Percentiles rank a stretch among this genome's conserved stretches.
These are phyloP conservation scores for Fusarium beomiforme DNA, from an alignment of 2,329 filamentous ascomycete species.

Conservation along the genomic window DNA sequence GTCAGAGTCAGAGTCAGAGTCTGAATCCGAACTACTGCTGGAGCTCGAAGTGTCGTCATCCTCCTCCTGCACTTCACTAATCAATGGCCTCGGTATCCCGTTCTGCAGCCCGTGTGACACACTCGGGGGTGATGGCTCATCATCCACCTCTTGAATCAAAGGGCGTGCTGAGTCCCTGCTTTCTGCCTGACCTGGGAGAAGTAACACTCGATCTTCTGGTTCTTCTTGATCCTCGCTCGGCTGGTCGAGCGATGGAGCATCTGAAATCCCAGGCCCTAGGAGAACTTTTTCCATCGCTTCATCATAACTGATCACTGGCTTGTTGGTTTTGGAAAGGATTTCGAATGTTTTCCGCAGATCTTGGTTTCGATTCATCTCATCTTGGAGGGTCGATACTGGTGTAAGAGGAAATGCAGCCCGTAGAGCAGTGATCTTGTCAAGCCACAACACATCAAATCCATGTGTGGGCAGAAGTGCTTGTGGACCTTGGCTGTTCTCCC, in stretches of 20 bases:
- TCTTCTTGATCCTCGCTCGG: slow-evolving; percentile 5
- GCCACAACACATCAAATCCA: slow-evolving; percentile 26
- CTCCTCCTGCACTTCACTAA: slow-evolving; percentile 10
- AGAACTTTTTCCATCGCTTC: slow-evolving; percentile 47
- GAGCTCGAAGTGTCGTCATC: slow-evolving; percentile 29
- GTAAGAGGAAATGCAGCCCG: slow-evolving; percentile 56
- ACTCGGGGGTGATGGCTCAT: background rate
- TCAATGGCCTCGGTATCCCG: background rate
- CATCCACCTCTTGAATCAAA: slow-evolving; percentile 45
- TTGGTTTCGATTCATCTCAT: slow-evolving; percentile 48
- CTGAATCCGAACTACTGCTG: slow-evolving; percentile 42
- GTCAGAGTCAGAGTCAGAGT: slow-evolving; percentile 43
- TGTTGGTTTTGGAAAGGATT: slow-evolving; percentile 46
- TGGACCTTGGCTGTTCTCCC: background rate
- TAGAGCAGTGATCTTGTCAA: slow-evolving; percentile 50
- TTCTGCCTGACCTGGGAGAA: slow-evolving; percentile 8
- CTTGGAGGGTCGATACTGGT: slow-evolving; percentile 49
- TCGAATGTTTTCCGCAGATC: slow-evolving; percentile 53
- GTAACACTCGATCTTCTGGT: slow-evolving; percentile 5
- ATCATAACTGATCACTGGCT: slow-evolving; percentile 47
- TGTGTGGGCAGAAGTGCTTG: background rate
- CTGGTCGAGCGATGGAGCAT: background rate
- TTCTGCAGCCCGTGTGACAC: background rate
- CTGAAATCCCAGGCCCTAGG: slow-evolving; percentile 6
- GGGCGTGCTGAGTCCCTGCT: slow-evolving; percentile 32